These are phyloP conservation scores for Lipomyces anomalus DNA, from an alignment of 805 yeast genomes.

Conservation along the genomic window DNA sequence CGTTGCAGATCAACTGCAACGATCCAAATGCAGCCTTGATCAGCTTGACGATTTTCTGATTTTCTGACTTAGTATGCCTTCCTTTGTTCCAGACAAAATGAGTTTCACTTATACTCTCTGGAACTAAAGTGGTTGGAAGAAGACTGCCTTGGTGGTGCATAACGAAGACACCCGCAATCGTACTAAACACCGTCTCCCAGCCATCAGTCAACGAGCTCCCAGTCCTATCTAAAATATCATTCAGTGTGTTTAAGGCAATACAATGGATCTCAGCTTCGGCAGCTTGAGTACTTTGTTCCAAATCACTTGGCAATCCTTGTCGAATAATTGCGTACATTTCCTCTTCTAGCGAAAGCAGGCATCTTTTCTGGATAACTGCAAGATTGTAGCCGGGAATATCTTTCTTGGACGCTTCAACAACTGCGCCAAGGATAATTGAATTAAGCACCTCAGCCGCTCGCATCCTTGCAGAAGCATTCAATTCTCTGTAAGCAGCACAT, in stretches of 20 bases:
- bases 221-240: conserved; percentile 68
- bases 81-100: neutral
- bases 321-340: conserved; percentile 32
- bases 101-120: conserved; percentile 1
- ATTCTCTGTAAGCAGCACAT: conserved; percentile 41
- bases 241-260: conserved; percentile 55
- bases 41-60: conserved; percentile 13
- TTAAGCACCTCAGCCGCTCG: conserved; percentile 50
- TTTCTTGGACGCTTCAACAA: conserved; percentile 17
- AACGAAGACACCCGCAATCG: conserved; percentile 35
- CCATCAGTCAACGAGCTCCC: conserved; percentile 58
- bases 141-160: conserved; percentile 19
- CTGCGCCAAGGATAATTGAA: conserved; percentile 36
- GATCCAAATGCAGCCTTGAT: conserved; percentile 65
- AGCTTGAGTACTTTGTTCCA: conserved; percentile 27
- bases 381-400: conserved; percentile 4
- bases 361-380: conserved; percentile 35
- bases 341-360: conserved; percentile 42
- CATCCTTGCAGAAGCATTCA: conserved; percentile 43
- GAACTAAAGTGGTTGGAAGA: conserved; percentile 14
- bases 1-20: conserved; percentile 76
- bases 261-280: conserved; percentile 66
- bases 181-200: conserved; percentile 68
- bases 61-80: conserved; percentile 8
- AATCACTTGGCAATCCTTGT: conserved; percentile 17